Evolutionary conservation across 805 yeast species (phyloP).

Genomic region (Cyberlindnera mrakii): DNA sequence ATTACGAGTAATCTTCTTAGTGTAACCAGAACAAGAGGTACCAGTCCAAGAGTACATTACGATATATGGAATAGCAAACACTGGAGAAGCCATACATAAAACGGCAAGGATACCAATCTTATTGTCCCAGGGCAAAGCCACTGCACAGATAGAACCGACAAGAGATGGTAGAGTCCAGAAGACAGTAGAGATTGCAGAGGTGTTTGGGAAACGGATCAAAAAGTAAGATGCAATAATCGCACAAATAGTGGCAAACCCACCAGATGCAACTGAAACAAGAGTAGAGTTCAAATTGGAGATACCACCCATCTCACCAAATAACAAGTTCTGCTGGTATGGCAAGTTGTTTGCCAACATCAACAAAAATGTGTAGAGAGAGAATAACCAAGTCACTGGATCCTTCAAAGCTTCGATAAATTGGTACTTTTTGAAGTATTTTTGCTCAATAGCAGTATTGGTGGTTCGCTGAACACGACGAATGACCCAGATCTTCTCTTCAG

Average conservation of each 20-base stretch:
- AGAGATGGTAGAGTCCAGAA: slow-evolving; percentile 38
- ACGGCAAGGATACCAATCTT: slow-evolving; percentile 42
- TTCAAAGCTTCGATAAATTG: slow-evolving; percentile 39
- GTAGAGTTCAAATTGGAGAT: slow-evolving; percentile 40
- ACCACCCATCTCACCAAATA: slow-evolving; percentile 42
- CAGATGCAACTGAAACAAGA: slow-evolving; percentile 46
- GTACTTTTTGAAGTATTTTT: slow-evolving; percentile 35
- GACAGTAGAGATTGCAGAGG: slow-evolving; percentile 32
- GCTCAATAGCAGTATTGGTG: slow-evolving; percentile 36
- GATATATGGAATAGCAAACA: slow-evolving; percentile 38
- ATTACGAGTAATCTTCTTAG: slow-evolving; percentile 44
- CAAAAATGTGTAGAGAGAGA: slow-evolving; percentile 26
- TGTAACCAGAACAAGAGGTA: slow-evolving; percentile 39
- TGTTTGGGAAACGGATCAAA: slow-evolving; percentile 29
- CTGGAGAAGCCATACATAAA: slow-evolving; percentile 40
- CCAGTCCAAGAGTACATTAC: slow-evolving; percentile 31
- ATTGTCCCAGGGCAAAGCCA: slow-evolving; percentile 37
- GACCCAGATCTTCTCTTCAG: slow-evolving; percentile 46
- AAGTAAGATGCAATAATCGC: slow-evolving; percentile 32
- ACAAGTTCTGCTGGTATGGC: slow-evolving; percentile 45
- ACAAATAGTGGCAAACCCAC: slow-evolving; percentile 41
- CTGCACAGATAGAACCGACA: slow-evolving; percentile 40
- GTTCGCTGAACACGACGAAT: slow-evolving; percentile 36
- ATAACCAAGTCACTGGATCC: slow-evolving; percentile 37
- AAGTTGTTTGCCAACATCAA: slow-evolving; percentile 48